phyloP scores from a whole-genome alignment of 371 early-diverging fungal genomes.

The Mucor circinelloides region DNA sequence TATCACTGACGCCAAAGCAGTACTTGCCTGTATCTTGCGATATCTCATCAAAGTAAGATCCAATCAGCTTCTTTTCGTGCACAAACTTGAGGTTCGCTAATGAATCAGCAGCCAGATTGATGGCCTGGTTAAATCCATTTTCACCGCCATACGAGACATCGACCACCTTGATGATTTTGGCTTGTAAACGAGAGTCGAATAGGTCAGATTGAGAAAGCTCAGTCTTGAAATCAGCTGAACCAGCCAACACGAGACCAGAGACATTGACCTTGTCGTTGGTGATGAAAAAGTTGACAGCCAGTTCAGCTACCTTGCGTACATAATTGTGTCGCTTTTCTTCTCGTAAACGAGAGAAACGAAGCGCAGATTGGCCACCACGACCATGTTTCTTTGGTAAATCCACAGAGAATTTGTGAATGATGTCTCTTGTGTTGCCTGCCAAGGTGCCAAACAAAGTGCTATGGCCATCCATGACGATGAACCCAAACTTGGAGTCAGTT shows the following conservation, averaged over 20 bases:
- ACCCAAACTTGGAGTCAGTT: constrained; percentile 97
- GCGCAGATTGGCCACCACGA: constrained; percentile 99
- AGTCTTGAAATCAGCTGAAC: constrained; percentile 98
- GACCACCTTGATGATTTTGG: constrained; percentile 92
- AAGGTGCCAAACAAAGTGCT: constrained; percentile 98
- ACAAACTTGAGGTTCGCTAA: constrained; percentile 97
- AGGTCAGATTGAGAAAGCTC: constrained; percentile 93
- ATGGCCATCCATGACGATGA: constrained; percentile 99
- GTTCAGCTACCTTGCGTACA: constrained; percentile 98
- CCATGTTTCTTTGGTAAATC: constrained; percentile 99
- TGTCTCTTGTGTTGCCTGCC: constrained; percentile 95
- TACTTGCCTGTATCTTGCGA: constrained; percentile 98
- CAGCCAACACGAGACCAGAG: constrained; percentile 95
- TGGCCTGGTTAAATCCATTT: constrained; percentile 99
- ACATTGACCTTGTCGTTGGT: constrained; percentile 74
- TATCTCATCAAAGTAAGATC: constrained; percentile 97
- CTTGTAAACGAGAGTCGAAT: constrained; percentile 91
- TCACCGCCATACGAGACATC: constrained; percentile 99
- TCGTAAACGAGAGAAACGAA: constrained; percentile 99
- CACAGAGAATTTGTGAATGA: constrained; percentile 94
- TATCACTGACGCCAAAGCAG: constrained; percentile 97
- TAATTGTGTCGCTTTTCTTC: constrained; percentile 99
- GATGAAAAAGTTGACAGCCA: constrained; percentile 76
- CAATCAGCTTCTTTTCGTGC: constrained; percentile 98
- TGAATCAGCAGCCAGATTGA: constrained; percentile 93